Conservation (phyloP, 1,139 yeast species). For the Groenewaldozyma auringiensis region DNA sequence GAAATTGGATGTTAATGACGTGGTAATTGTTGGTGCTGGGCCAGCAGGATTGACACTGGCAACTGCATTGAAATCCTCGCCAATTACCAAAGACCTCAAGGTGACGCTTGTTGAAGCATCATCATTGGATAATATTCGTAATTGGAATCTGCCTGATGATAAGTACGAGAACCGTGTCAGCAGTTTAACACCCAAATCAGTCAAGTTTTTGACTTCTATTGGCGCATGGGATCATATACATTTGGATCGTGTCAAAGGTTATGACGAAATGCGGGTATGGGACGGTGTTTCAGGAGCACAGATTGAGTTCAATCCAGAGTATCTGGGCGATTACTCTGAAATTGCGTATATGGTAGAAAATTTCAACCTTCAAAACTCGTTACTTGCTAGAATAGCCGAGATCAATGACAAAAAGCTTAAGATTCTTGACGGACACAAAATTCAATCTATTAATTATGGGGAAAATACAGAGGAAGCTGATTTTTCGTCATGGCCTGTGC, state of each 20-base stretch:
- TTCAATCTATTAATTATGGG: slow-evolving; percentile 31
- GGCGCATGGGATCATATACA: slow-evolving; percentile 73
- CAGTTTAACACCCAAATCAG: slow-evolving; percentile 75
- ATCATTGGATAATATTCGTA: slow-evolving; percentile 45
- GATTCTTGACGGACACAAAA: slow-evolving; percentile 59
- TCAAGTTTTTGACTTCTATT: slow-evolving; percentile 54
- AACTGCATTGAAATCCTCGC: slow-evolving; percentile 64
- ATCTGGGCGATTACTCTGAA: slow-evolving; percentile 24
- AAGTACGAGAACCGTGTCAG: slow-evolving; percentile 72
- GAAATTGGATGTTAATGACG: slow-evolving; percentile 37
- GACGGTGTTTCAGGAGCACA: slow-evolving; percentile 71
- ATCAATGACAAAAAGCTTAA: slow-evolving; percentile 31
- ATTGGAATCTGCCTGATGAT: slow-evolving; percentile 49
- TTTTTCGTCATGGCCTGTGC: slow-evolving; percentile 64
- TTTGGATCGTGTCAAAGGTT: slow-evolving; percentile 64
- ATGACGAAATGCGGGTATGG: slow-evolving; percentile 76
- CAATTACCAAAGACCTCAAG: slow-evolving; percentile 49
- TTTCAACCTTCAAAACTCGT: slow-evolving; percentile 69
- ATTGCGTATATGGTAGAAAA: slow-evolving; percentile 88
- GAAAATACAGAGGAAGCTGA: slow-evolving; percentile 37
- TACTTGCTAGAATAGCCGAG: slow-evolving; percentile 51
- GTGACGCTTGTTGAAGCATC: slow-evolving; percentile 72
- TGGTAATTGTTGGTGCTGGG: slow-evolving; percentile 93
- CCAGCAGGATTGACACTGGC: slow-evolving; percentile 92
- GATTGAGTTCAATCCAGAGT: slow-evolving; percentile 59